These are phyloP conservation scores for Cladophialophora yegresii DNA, from an alignment of 2,329 filamentous ascomycete genomes.

Conservation along the genomic window DNA sequence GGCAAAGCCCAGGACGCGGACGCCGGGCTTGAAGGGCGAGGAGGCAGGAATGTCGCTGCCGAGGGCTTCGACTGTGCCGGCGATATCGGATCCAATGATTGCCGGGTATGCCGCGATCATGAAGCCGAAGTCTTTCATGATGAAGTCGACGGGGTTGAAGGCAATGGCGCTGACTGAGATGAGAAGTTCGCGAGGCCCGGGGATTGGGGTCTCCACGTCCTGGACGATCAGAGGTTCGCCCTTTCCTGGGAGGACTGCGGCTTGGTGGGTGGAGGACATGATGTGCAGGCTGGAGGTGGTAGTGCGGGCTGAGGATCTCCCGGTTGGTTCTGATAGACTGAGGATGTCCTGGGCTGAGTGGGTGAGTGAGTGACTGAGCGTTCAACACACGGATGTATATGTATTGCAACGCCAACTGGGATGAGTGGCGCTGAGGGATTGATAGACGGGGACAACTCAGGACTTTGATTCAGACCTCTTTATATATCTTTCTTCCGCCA, in stretches of 20 bases:
- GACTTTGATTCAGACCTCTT: neutral
- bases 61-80: constrained; percentile 39
- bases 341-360: neutral
- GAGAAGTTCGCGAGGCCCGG: constrained; percentile 45
- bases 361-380: constrained; percentile 1
- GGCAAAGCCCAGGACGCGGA: constrained; percentile 40
- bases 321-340: neutral
- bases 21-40: constrained; percentile 36
- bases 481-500: neutral
- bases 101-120: constrained; percentile 37
- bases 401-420: neutral
- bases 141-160: constrained; percentile 47
- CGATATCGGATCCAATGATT: constrained; percentile 40
- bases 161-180: constrained; percentile 47
- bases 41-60: constrained; percentile 37
- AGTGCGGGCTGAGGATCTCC: neutral
- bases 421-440: neutral
- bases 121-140: constrained; percentile 34
- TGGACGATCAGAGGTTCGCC: constrained; percentile 14
- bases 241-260: constrained; percentile 16
- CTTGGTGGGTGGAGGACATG: constrained; percentile 22
- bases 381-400: neutral
- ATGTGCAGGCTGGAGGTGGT: neutral
- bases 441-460: neutral
- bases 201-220: constrained; percentile 35